phyloP scores from a whole-genome alignment of 1,284 basidiomycete genomes.

The Omphalotus olearius region DNA sequence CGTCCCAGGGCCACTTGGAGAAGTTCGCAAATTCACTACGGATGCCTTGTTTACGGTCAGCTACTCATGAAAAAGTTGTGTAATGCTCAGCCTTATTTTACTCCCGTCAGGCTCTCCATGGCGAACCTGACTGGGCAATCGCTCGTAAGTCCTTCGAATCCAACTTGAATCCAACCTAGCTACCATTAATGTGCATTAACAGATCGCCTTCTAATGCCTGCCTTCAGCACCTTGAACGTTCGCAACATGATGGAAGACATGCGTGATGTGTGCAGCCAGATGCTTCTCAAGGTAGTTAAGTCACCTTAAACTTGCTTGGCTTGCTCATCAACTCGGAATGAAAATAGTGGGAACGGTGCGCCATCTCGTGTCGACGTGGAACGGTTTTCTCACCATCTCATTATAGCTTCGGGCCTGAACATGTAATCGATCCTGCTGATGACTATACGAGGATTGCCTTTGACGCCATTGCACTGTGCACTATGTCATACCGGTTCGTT shows the following conservation, averaged over 20 bases:
- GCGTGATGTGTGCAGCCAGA: constrained; percentile 45
- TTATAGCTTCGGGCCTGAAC: constrained; percentile 36
- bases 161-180: too few species aligned
- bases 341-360: constrained; percentile 36
- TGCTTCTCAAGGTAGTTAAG: constrained; percentile 30
- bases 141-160: constrained; percentile 35
- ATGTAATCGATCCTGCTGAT: constrained; percentile 37
- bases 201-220: constrained; percentile 51
- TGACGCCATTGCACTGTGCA: constrained; percentile 40
- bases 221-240: constrained; percentile 43
- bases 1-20: constrained; percentile 27
- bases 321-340: background rate
- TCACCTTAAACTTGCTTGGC: background rate
- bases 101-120: constrained; percentile 27
- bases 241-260: constrained; percentile 47
- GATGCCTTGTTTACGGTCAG: constrained; percentile 43
- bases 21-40: constrained; percentile 37
- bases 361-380: background rate
- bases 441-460: constrained; percentile 46
- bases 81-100: background rate
- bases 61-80: background rate
- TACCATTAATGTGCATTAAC: background rate
- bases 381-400: background rate
- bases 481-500: constrained; percentile 39
- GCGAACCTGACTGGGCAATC: constrained; percentile 45